Evolutionary conservation across 192 early-diverging fungal species (phyloP).

Genomic region (Mortierella claussenii): DNA sequence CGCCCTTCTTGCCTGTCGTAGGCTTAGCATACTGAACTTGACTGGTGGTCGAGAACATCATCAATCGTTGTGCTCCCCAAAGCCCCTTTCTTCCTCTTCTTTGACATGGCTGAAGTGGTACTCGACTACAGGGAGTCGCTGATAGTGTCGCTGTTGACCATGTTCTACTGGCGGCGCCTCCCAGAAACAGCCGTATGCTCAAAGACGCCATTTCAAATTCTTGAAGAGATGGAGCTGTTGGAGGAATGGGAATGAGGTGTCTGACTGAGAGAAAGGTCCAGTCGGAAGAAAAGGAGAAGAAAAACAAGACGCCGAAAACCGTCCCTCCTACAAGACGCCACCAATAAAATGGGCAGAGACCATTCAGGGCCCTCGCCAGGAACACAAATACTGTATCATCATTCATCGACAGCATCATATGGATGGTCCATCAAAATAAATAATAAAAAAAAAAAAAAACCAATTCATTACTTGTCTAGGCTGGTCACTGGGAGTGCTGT

Average conservation of each 20-base stretch:
- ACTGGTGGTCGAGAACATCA: slow-evolving; percentile 28
- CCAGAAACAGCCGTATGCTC: too few relatives aligned
- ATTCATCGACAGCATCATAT: too few relatives aligned
- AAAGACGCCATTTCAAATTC: neutral
- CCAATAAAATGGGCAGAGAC: too few relatives aligned
- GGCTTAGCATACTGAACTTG: slow-evolving; percentile 27
- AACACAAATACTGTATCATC: too few relatives aligned
- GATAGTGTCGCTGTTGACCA: too few relatives aligned
- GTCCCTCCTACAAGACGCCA: slow-evolving; percentile 2
- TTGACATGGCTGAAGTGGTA: neutral
- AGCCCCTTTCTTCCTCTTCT: slow-evolving; percentile 5
- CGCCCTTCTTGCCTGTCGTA: slow-evolving; percentile 25
- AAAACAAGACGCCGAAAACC: neutral
- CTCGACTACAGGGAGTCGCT: too few relatives aligned
- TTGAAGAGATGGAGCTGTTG: too few relatives aligned
- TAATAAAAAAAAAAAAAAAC: neutral
- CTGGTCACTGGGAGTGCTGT: neutral
- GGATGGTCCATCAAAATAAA: too few relatives aligned
- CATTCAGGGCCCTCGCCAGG: too few relatives aligned
- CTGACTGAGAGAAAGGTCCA: too few relatives aligned
- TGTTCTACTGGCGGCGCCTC: too few relatives aligned
- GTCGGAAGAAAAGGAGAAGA: neutral
- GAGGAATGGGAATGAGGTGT: too few relatives aligned
- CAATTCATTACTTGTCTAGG: neutral
- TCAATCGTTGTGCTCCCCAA: slow-evolving; percentile 11